These are phyloP conservation scores for Hanseniaspora hatyaiensis DNA, from an alignment of 805 yeast species.

Conservation along the genomic window DNA sequence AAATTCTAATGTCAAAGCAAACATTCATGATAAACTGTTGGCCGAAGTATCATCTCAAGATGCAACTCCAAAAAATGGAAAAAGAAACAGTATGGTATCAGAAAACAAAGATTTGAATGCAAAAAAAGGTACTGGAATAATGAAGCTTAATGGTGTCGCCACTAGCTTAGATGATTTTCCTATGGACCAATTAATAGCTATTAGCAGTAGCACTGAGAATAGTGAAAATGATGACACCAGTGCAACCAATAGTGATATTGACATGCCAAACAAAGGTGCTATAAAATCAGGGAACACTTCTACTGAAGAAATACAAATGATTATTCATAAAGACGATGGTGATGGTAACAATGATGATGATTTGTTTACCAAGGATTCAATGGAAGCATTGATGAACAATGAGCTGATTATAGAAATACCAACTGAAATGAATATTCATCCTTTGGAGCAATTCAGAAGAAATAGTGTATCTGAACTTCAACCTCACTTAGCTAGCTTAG, in stretches of 20 bases:
- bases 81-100: not conserved
- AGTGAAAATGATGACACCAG: conserved; percentile 6
- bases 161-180: not conserved
- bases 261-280: not conserved
- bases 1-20: not conserved
- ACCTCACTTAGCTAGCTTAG: conserved; percentile 19
- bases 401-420: conserved; percentile 12
- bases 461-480: conserved; percentile 25
- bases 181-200: conserved; percentile 8
- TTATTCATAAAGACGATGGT: conserved; percentile 7
- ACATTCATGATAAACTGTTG: conserved; percentile 3
- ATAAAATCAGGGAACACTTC: not conserved
- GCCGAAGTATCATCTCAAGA: conserved; percentile 10
- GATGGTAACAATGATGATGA: conserved; percentile 3
- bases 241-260: not conserved
- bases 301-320: conserved; percentile 12
- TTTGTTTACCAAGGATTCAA: conserved; percentile 4
- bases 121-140: too few relatives aligned
- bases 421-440: not conserved
- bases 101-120: too few relatives aligned
- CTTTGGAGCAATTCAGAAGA: conserved; percentile 11
- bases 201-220: not conserved
- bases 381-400: conserved; percentile 11
- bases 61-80: not conserved
- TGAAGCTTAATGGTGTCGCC: not conserved